These are phyloP conservation scores for Aspergillus hortae DNA, from an alignment of 2,329 filamentous ascomycete genomes.

Conservation along the genomic window DNA sequence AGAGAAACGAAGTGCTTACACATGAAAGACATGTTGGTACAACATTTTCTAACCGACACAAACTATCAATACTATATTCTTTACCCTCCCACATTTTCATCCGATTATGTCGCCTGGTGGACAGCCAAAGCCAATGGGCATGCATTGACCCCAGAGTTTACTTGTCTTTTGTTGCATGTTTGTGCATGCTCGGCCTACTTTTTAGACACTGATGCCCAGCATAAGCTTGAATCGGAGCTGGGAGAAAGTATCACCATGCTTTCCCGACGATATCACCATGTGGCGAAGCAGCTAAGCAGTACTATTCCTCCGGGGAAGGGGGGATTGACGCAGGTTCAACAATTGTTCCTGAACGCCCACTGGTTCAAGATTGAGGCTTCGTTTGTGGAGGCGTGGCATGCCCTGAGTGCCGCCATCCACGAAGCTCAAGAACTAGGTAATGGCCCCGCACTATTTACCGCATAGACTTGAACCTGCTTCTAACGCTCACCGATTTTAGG, in stretches of 20 bases:
- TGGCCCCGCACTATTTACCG: background rate
- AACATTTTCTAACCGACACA: conserved; percentile 44
- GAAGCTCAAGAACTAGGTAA: conserved; percentile 50
- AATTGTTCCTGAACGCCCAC: conserved; percentile 46
- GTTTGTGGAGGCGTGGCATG: conserved; percentile 50
- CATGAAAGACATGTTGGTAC: conserved; percentile 43
- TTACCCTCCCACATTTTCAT: conserved; percentile 45
- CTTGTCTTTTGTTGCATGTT: conserved; percentile 46
- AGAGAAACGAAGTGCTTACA: background rate
- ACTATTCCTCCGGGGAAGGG: conserved; percentile 44
- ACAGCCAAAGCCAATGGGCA: conserved; percentile 31
- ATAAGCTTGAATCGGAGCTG: conserved; percentile 45
- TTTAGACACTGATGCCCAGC: conserved; percentile 33
- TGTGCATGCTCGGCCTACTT: conserved; percentile 47
- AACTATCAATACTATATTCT: conserved; percentile 48
- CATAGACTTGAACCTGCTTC: too few relatives aligned
- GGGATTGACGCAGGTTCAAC: conserved; percentile 46
- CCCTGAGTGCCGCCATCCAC: conserved; percentile 42
- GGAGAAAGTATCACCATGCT: conserved; percentile 37
- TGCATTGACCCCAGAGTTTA: conserved; percentile 42
- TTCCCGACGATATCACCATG: conserved; percentile 40
- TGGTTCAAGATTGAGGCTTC: conserved; percentile 49
- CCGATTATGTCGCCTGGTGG: conserved; percentile 49
- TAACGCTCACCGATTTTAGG: conserved; percentile 7
- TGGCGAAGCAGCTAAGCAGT: conserved; percentile 43